Evolutionary conservation across 176 grass and related monocot species (phyloP).

Genomic region (Ananas comosus): DNA sequence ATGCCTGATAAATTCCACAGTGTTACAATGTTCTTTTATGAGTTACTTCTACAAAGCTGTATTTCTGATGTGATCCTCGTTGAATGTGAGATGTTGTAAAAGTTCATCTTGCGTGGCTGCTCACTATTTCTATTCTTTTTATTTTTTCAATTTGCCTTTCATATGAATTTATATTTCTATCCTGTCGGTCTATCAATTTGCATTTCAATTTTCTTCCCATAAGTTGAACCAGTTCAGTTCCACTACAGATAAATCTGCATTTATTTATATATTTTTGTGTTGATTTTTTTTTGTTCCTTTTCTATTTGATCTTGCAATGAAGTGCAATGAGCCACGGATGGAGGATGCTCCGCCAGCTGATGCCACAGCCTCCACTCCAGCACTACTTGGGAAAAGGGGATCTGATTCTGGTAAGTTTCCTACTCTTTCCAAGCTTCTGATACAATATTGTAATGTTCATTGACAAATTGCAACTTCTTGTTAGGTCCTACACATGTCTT

Average conservation of each 20-base stretch:
- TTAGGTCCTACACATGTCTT: conserved; percentile 98
- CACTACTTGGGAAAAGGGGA: conserved; percentile 54
- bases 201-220: not conserved
- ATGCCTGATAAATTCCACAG: too few relatives aligned
- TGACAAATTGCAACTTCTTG: conserved; percentile 24
- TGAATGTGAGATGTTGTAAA: too few relatives aligned
- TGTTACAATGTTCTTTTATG: too few relatives aligned
- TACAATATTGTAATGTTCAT: conserved; percentile 16
- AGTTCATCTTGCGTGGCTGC: too few relatives aligned
- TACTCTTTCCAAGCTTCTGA: conserved; percentile 19
- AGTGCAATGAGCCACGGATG: conserved; percentile 91
- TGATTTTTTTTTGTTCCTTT: conserved; percentile 11
- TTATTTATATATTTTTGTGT: conserved; percentile 8
- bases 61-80: too few relatives aligned
- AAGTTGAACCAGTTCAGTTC: conserved; percentile 1
- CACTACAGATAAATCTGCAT: not conserved
- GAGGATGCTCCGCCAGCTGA: conserved; percentile 87
- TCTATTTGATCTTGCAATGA: conserved; percentile 20
- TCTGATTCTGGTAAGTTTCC: conserved; percentile 60
- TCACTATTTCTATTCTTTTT: too few relatives aligned
- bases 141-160: too few relatives aligned
- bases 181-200: too few relatives aligned
- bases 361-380: conserved; percentile 35
- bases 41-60: too few relatives aligned
- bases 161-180: too few relatives aligned